Evolutionary conservation across 306 rosid genomes (phyloP).

Genomic region (Argentina anserina): DNA sequence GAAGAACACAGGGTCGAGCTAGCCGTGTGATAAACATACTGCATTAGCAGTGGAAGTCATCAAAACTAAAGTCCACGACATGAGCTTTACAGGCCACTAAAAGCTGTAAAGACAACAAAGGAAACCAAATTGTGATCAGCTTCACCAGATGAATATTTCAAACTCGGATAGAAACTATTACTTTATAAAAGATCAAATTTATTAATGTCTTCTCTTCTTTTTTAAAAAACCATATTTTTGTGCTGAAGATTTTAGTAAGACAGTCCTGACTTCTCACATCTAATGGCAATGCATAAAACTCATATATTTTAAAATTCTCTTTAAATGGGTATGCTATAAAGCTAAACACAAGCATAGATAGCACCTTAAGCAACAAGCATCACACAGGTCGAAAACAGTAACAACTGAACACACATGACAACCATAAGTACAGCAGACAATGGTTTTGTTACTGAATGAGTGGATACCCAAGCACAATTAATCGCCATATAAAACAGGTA

Average conservation of each 20-base stretch:
- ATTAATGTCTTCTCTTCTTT: too few relatives aligned
- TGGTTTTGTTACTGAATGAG: background rate
- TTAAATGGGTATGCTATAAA: background rate
- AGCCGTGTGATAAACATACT: background rate
- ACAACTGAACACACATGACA: background rate
- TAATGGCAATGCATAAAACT: background rate
- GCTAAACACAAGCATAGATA: background rate
- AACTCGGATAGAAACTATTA: background rate
- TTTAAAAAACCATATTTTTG: background rate
- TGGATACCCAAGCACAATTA: background rate
- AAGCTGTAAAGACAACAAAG: slow-evolving; percentile 4
- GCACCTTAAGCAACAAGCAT: background rate
- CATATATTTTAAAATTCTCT: background rate
- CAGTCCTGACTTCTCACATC: background rate
- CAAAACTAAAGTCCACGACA: background rate
- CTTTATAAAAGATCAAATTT: too few relatives aligned
- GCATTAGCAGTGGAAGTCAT: slow-evolving; percentile 3
- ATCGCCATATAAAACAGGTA: background rate
- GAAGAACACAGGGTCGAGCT: background rate
- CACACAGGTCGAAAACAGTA: background rate
- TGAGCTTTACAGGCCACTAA: slow-evolving; percentile 3
- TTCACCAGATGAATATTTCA: background rate
- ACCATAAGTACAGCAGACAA: background rate
- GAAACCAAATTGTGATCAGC: background rate
- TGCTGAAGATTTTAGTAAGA: background rate